These are phyloP conservation scores for Candida xyloterini DNA, from an alignment of 805 yeast species.

Conservation along the genomic window DNA sequence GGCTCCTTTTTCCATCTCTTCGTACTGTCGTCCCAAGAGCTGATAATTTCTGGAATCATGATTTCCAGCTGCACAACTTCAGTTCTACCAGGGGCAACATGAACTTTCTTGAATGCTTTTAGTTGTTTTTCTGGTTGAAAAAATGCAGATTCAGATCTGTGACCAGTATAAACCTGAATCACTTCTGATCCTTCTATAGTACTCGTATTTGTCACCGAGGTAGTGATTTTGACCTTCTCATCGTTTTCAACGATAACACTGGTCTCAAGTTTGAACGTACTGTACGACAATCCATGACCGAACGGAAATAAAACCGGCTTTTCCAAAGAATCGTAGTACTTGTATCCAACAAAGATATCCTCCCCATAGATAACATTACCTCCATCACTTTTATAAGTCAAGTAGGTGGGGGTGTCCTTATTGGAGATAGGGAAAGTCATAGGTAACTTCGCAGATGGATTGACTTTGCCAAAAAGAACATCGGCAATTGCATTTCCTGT, in stretches of 20 bases:
- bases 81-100: neutral
- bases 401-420: conserved; percentile 55
- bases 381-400: conserved; percentile 48
- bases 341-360: conserved; percentile 62
- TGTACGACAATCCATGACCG: conserved; percentile 62
- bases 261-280: conserved; percentile 36
- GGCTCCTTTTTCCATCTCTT: neutral
- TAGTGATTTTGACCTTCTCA: neutral
- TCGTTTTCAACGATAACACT: neutral
- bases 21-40: neutral
- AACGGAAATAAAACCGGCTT: conserved; percentile 53
- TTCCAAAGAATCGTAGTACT: conserved; percentile 53
- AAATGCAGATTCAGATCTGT: conserved; percentile 37
- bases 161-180: conserved; percentile 48
- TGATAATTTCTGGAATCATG: neutral
- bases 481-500: conserved; percentile 59
- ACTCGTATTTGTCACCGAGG: conserved; percentile 46
- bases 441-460: conserved; percentile 59
- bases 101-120: conserved; percentile 52
- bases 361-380: conserved; percentile 62
- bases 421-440: conserved; percentile 50
- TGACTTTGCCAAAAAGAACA: conserved; percentile 54
- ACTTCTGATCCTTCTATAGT: conserved; percentile 46
- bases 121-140: conserved; percentile 50
- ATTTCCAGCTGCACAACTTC: neutral